Evolutionary conservation across 495 filamentous ascomycete genomes (phyloP), one percentile per base, ranked within the genome.

Genomic region (Aspergillus steynii): DNA sequence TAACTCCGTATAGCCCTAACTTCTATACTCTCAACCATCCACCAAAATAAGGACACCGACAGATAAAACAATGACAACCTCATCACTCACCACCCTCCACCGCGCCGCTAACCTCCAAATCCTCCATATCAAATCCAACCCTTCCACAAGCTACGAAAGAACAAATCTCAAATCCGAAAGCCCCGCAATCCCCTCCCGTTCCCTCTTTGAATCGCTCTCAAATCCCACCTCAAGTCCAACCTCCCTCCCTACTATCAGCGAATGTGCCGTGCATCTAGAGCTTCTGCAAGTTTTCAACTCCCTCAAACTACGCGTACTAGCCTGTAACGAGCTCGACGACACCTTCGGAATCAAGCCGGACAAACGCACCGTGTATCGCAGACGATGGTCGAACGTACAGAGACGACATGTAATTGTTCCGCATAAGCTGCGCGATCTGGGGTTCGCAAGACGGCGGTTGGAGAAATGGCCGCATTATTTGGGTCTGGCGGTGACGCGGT

Each of bases 191-290:
- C 56, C 56, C 0, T 29, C 31, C 5, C 48, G n/a, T n/a, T n/a
- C n/a, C 25, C 46, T 58, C 34, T 58, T 58, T 15, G 15, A 58
- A 28, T 37, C 47, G 4, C 27, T 34, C 28, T 58, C 47, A 29
- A 25, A 55, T 3, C 0, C 5, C 3, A 9, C 26, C 5, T 0
- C 25, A 31, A 1, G 4, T 5, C 10, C 34, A 37, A 37, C 5
- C 10, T 9, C 34, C 10, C 57, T 70, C 29, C 73, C 71, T 10
- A 62, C 60, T 14, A 51, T 63, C n/a, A 61, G 52, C 9, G 61
- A 77, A 51, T 74, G 71, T 50, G 71, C 73, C 5, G 62, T 67
- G 8, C 74, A 77, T 51, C 66, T 77, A 2, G 70, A 74, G 51
- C 68, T 77, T 10, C 67, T 77, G 4, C 67, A 75, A 42, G 63